phyloP scores from a whole-genome alignment of 2,329 filamentous ascomycete genomes.

The Myotisia sp. region DNA sequence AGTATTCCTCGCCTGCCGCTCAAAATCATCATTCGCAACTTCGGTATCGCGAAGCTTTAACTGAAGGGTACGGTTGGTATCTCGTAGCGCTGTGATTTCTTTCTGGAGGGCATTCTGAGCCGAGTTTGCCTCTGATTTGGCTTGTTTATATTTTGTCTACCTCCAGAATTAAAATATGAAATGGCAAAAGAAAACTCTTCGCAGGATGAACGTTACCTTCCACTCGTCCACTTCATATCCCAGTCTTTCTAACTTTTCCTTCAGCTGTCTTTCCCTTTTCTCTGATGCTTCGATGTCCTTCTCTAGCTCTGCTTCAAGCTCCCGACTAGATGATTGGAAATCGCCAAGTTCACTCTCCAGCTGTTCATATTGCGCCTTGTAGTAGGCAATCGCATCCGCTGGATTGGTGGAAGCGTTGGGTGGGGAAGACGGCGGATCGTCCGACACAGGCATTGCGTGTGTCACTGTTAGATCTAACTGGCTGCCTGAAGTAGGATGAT shows the following conservation, averaged over 20 bases:
- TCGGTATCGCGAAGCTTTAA: slow-evolving; percentile 84
- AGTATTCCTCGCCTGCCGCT: slow-evolving; percentile 88
- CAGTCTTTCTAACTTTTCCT: slow-evolving; percentile 73
- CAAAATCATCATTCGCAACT: slow-evolving; percentile 95
- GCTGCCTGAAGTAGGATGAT: no score
- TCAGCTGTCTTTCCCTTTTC: slow-evolving; percentile 72
- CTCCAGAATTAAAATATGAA: no score
- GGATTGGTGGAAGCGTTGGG: slow-evolving; percentile 26
- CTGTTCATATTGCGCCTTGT: slow-evolving; percentile 90
- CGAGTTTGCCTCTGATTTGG: slow-evolving; percentile 71
- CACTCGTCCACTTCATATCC: slow-evolving; percentile 91
- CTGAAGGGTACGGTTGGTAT: slow-evolving; percentile 66
- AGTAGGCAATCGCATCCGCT: slow-evolving; percentile 76
- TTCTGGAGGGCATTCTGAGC: slow-evolving; percentile 83
- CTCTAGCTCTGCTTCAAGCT: slow-evolving; percentile 86
- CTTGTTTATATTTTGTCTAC: slow-evolving; percentile 89
- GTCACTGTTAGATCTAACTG: no score
- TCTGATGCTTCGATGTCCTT: slow-evolving; percentile 92
- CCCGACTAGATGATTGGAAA: slow-evolving; percentile 85
- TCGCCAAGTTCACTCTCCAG: slow-evolving; percentile 83
- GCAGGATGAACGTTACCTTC: slow-evolving; percentile 52
- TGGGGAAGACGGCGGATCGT: slow-evolving; percentile 18
- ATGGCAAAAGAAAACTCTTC: no score
- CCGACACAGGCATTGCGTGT: background rate
- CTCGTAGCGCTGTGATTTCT: slow-evolving; percentile 83